Percentiles rank a stretch among this genome's conserved stretches.
Evolutionary conservation across 2,329 filamentous ascomycete genomes (phyloP).

Genomic region (Epichloe uncinata): DNA sequence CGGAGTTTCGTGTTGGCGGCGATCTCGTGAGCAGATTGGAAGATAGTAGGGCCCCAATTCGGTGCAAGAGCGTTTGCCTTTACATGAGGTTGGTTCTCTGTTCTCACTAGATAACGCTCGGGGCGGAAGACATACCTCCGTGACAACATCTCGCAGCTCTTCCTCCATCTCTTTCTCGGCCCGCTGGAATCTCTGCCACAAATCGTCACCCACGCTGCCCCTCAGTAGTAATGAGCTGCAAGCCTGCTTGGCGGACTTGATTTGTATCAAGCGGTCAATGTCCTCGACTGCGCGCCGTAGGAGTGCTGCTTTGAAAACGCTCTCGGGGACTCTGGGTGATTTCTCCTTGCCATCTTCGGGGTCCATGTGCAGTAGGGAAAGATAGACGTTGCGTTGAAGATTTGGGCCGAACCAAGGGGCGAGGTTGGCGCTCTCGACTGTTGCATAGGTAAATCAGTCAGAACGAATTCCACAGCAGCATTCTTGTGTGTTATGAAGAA

Average conservation of each 20-base stretch:
- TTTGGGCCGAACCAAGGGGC: constrained; percentile 92
- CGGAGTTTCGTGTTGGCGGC: constrained; percentile 70
- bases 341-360: constrained; percentile 52
- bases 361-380: constrained; percentile 74
- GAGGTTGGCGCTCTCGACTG: constrained; percentile 68
- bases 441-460: background rate
- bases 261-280: constrained; percentile 79
- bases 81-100: background rate
- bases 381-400: constrained; percentile 85
- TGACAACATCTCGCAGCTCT: constrained; percentile 85
- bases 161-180: constrained; percentile 98
- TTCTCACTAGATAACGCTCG: background rate
- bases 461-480: background rate
- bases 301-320: constrained; percentile 75
- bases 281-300: constrained; percentile 84
- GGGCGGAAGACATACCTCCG: constrained; percentile 50
- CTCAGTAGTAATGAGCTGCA: constrained; percentile 71
- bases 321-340: constrained; percentile 60
- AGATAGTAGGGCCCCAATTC: constrained; percentile 88
- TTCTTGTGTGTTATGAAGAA: background rate
- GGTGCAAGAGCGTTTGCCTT: constrained; percentile 83
- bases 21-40: constrained; percentile 96
- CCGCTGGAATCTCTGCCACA: constrained; percentile 83
- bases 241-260: constrained; percentile 79
- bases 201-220: constrained; percentile 87